phyloP scores from a whole-genome alignment of 805 yeast genomes.

The Suhomyces kilbournensis region DNA sequence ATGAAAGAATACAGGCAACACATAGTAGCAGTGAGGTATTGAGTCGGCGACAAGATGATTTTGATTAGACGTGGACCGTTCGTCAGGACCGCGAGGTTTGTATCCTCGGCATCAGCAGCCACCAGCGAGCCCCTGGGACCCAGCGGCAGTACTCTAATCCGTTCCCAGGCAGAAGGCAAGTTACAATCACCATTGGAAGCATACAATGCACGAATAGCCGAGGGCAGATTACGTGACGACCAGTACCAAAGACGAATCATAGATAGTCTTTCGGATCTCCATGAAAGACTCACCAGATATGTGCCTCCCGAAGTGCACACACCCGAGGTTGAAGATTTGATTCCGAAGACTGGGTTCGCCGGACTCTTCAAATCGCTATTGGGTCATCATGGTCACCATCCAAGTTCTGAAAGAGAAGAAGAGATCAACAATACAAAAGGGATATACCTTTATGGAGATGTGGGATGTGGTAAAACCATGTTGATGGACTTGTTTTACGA shows the following conservation, averaged over 20 bases:
- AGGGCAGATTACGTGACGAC: conserved; percentile 63
- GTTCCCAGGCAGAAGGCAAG: neutral
- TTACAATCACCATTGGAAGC: conserved; percentile 45
- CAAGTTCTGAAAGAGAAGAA: conserved; percentile 15
- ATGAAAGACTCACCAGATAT: conserved; percentile 52
- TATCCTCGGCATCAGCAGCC: neutral
- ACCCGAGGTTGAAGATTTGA: conserved; percentile 51
- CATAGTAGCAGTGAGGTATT: neutral
- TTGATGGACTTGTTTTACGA: conserved; percentile 91
- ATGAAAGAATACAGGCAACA: neutral
- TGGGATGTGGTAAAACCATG: conserved; percentile 98
- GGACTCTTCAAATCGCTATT: conserved; percentile 28
- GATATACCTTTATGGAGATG: conserved; percentile 92
- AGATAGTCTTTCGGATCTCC: conserved; percentile 56
- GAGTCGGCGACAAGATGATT: neutral
- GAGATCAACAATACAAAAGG: conserved; percentile 55
- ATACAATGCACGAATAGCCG: conserved; percentile 47
- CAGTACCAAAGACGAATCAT: conserved; percentile 77
- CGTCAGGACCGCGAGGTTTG: neutral
- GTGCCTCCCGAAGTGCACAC: conserved; percentile 56
- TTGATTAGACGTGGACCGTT: neutral
- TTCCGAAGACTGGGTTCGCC: conserved; percentile 47
- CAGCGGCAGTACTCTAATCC: neutral
- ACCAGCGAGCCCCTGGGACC: neutral
- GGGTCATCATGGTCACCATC: conserved; percentile 1